These are phyloP conservation scores for Hippophae rhamnoides DNA, from an alignment of 306 rosid species.

Conservation along the genomic window DNA sequence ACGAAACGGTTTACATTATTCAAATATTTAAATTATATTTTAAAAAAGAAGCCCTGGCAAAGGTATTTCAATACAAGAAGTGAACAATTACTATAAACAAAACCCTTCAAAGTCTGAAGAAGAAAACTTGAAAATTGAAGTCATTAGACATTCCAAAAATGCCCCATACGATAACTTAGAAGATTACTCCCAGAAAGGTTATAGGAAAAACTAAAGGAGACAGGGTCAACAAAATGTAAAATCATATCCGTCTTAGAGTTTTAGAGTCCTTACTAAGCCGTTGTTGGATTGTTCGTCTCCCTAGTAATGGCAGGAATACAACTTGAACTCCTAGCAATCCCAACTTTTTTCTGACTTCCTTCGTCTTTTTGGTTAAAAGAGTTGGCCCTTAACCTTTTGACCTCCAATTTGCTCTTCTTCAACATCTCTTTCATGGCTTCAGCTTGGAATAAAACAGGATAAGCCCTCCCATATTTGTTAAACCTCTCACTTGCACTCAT, in stretches of 20 bases:
- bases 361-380: slow-evolving; percentile 79
- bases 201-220: not conserved
- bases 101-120: too few relatives aligned
- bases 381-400: slow-evolving; percentile 43
- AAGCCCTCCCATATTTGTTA: slow-evolving; percentile 72
- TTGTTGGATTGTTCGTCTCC: slow-evolving; percentile 48
- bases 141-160: too few relatives aligned
- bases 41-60: too few relatives aligned
- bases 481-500: slow-evolving; percentile 76
- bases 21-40: too few relatives aligned
- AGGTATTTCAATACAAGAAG: too few relatives aligned
- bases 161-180: too few relatives aligned
- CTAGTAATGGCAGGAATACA: slow-evolving; percentile 78
- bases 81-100: too few relatives aligned
- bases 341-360: slow-evolving; percentile 42
- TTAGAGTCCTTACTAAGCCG: slow-evolving; percentile 17
- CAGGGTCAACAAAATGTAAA: not conserved
- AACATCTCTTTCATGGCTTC: slow-evolving; percentile 90
- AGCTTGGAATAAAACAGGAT: slow-evolving; percentile 79
- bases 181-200: too few relatives aligned
- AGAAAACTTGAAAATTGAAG: too few relatives aligned
- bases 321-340: slow-evolving; percentile 73
- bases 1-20: too few relatives aligned
- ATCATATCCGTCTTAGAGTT: not conserved
- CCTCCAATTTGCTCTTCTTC: slow-evolving; percentile 57